Base-by-base conservation (phyloP, 129 eudicot genomes). In the Centella asiatica region DNA sequence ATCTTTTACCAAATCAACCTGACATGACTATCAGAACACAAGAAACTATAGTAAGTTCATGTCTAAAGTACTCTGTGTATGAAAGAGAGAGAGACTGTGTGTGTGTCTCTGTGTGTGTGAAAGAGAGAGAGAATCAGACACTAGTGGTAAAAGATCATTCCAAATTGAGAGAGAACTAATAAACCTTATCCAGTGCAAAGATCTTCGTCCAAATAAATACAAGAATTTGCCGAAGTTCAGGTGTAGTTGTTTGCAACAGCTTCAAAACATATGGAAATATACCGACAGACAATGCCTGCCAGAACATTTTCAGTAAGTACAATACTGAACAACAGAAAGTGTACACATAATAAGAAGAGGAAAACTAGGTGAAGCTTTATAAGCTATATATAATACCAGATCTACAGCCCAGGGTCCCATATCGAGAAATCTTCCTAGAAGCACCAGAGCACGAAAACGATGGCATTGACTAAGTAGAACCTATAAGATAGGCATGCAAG, bases 361-460 rank as follows among this genome's bases (percentile, higher is more conserved):
- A 66, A 62, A 57, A 60, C 6, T 17, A 22, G n/a, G 20, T 31
- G 33, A 55, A 48, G 7, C 25, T 45, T 22, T 6, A 59, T n/a
- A 57, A 57, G 40, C 31, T 55, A 31, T 44, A 44, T 64, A 47
- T 19, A 74, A 47, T 77, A 92, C 99, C 99, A 92, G 80, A 73
- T 92, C 95, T 57, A 92, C 96, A 50, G 99, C 99, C 99, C 99
- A 92, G n/a, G 88, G 86, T 20, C 99, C 99, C 99, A 92, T 87
- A 70, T 92, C 99, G 57, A 92, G 89, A 79, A 92, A 92, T 72
- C 85, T 82, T 69, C 99, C 99, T 19, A 92, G 94, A 64, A 92
- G 99, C 72, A 92, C 96, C 76, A 92, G 76, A 57, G 99, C 99
- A 61, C 90, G 95, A 69, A 87, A 85, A 68, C 99, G 76, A 63